These are phyloP conservation scores for Trichoderma erinaceum DNA, from an alignment of 495 filamentous ascomycete species.

Conservation along the genomic window DNA sequence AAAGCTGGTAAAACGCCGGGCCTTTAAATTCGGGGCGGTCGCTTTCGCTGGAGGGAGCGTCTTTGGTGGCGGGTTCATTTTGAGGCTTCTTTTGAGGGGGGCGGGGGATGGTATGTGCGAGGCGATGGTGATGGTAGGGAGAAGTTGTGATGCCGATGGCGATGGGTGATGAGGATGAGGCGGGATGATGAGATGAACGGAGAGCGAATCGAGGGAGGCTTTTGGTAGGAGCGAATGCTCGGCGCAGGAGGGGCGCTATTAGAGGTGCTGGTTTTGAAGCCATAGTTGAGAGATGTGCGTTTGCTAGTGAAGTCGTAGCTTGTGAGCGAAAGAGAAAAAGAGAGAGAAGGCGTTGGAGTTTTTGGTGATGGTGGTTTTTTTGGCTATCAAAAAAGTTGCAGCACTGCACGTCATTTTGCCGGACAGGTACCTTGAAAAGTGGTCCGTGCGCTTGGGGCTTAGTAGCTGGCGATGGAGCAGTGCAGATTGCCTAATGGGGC, in stretches of 20 bases:
- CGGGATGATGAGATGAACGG: slow-evolving; percentile 17
- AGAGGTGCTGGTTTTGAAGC: slow-evolving; percentile 18
- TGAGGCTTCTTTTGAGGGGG: slow-evolving; percentile 20
- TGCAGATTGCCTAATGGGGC: neutral
- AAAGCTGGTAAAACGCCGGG: slow-evolving; percentile 67
- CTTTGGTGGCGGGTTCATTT: slow-evolving; percentile 24
- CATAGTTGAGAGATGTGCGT: slow-evolving; percentile 16
- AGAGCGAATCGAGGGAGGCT: slow-evolving; percentile 16
- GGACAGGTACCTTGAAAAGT: neutral
- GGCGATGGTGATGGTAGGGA: slow-evolving; percentile 18
- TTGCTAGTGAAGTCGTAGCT: neutral
- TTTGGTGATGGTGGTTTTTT: neutral
- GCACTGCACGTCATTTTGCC: slow-evolving; percentile 1
- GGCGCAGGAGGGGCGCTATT: slow-evolving; percentile 9
- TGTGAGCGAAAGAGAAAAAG: neutral
- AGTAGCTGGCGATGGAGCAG: neutral
- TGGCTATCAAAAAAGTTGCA: neutral
- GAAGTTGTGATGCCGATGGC: slow-evolving; percentile 16
- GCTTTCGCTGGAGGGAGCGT: slow-evolving; percentile 25
- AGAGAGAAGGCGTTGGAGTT: neutral
- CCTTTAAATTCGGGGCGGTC: slow-evolving; percentile 11
- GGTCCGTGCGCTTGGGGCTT: neutral
- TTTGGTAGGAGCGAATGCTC: slow-evolving; percentile 16
- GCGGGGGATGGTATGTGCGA: slow-evolving; percentile 34
- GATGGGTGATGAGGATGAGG: slow-evolving; percentile 20